These are phyloP conservation scores for Neurospora sp. DNA, from an alignment of 495 filamentous ascomycete genomes.

Conservation along the genomic window DNA sequence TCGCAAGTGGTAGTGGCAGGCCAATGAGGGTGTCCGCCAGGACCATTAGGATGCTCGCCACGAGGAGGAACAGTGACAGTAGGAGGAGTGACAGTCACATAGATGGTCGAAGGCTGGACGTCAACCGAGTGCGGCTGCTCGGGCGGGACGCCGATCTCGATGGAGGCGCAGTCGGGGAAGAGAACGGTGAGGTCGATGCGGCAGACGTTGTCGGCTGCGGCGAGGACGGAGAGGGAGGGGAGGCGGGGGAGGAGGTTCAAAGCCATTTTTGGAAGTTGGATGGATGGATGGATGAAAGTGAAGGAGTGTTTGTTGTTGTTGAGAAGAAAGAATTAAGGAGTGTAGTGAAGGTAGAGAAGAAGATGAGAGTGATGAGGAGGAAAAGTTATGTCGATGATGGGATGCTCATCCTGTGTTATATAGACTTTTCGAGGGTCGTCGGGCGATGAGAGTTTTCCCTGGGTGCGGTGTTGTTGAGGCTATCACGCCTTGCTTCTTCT, in stretches of 20 bases:
- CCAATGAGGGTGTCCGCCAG: not conserved
- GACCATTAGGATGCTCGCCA: not conserved
- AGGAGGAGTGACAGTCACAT: slow-evolving; percentile 3
- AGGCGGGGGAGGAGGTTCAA: slow-evolving; percentile 2
- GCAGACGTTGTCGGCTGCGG: slow-evolving; percentile 6
- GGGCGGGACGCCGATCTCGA: slow-evolving; percentile 2
- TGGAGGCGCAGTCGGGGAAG: slow-evolving; percentile 7
- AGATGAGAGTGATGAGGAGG: not conserved
- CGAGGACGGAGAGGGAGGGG: slow-evolving; percentile 6
- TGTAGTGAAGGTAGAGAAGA: not conserved
- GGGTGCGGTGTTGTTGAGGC: no score
- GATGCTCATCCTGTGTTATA: not conserved
- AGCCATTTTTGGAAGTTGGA: slow-evolving; percentile 4
- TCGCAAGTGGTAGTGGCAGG: not conserved
- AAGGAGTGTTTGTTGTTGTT: not conserved
- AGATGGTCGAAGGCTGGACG: slow-evolving; percentile 8
- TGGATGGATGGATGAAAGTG: not conserved
- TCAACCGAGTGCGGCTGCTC: not conserved
- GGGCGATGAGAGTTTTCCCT: no score
- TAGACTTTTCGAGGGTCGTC: not conserved
- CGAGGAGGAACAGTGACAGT: not conserved
- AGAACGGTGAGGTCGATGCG: slow-evolving; percentile 6
- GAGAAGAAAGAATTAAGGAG: not conserved
- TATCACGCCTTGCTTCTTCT: not conserved
- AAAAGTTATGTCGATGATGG: not conserved